These are phyloP conservation scores for Saccharomyces kudriavzevii DNA, from an alignment of 805 yeast genomes.

Conservation along the genomic window DNA sequence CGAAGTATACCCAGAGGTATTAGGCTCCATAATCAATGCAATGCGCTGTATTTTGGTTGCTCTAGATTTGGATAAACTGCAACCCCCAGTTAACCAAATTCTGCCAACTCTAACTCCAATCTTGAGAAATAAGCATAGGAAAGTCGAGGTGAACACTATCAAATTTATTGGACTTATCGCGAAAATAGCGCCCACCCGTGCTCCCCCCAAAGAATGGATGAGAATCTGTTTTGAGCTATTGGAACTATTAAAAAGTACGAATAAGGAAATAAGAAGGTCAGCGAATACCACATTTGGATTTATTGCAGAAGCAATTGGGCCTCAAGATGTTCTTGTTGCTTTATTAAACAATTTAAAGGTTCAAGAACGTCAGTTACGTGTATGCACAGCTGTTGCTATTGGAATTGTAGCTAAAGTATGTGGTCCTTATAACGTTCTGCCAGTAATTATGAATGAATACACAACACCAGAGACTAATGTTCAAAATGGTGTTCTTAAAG, in stretches of 20 bases:
- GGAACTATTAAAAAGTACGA: slow-evolving; percentile 78
- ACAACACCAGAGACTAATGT: slow-evolving; percentile 86
- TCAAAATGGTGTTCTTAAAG: slow-evolving; percentile 90
- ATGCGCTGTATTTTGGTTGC: slow-evolving; percentile 52
- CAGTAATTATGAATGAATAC: slow-evolving; percentile 93
- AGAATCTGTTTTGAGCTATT: slow-evolving; percentile 83
- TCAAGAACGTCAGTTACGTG: slow-evolving; percentile 93
- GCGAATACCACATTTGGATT: slow-evolving; percentile 89
- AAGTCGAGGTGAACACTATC: slow-evolving; percentile 80
- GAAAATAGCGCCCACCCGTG: slow-evolving; percentile 65
- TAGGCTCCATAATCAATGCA: slow-evolving; percentile 77
- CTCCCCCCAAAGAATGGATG: slow-evolving; percentile 95
- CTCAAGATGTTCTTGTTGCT: slow-evolving; percentile 85
- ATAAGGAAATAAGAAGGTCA: slow-evolving; percentile 66
- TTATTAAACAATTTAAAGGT: slow-evolving; percentile 76
- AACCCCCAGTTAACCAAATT: slow-evolving; percentile 77
- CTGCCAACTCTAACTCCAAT: slow-evolving; percentile 88
- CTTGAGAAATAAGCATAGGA: slow-evolving; percentile 78
- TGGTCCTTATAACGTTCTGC: slow-evolving; percentile 85
- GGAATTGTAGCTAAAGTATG: slow-evolving; percentile 94
- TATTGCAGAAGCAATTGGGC: slow-evolving; percentile 89
- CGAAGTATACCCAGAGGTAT: slow-evolving; percentile 87
- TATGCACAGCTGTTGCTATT: slow-evolving; percentile 95
- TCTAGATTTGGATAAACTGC: slow-evolving; percentile 51
- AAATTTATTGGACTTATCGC: slow-evolving; percentile 78